Conservation (phyloP, 2,329 filamentous ascomycete genomes). For the Thyridium curvatum region DNA sequence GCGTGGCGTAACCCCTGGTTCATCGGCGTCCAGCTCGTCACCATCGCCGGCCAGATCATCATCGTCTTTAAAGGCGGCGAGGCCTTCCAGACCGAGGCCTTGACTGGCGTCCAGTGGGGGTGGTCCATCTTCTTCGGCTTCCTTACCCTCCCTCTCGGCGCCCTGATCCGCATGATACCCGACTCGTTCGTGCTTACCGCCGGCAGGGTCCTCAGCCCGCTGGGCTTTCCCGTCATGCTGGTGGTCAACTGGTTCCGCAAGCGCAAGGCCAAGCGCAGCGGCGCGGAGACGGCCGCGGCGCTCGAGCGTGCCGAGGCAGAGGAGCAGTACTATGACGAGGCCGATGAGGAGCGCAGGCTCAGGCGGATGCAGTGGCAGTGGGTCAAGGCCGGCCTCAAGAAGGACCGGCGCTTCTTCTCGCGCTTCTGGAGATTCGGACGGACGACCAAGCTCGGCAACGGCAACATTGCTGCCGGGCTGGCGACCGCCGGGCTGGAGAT, state of each 20-base stretch:
- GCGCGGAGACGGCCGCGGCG: not conserved
- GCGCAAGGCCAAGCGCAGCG: conserved; percentile 6
- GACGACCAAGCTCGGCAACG: conserved; percentile 9
- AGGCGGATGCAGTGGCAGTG: conserved; percentile 13
- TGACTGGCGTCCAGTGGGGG: conserved; percentile 63
- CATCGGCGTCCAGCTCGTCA: conserved; percentile 58
- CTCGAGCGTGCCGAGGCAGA: not conserved
- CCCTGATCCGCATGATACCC: conserved; percentile 32
- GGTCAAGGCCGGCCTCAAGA: conserved; percentile 13
- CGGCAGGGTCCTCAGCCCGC: conserved; percentile 16
- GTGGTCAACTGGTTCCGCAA: conserved; percentile 10
- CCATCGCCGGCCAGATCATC: conserved; percentile 63
- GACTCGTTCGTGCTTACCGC: conserved; percentile 33
- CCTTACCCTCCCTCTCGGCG: conserved; percentile 57
- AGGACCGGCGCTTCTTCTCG: conserved; percentile 13
- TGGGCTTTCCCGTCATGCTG: conserved; percentile 10
- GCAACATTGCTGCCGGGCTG: conserved; percentile 14
- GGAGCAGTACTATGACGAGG: not conserved
- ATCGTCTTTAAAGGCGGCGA: conserved; percentile 66
- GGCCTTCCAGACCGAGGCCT: conserved; percentile 56
- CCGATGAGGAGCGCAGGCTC: conserved; percentile 6
- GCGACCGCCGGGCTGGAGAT: conserved; percentile 10
- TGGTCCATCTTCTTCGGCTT: conserved; percentile 63
- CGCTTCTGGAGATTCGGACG: conserved; percentile 14
- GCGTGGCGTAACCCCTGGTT: conserved; percentile 73